Evolutionary conservation across 2,329 filamentous ascomycete genomes (phyloP), one percentile per base, ranked within the genome.

Genomic region (Metarhizium humberi): DNA sequence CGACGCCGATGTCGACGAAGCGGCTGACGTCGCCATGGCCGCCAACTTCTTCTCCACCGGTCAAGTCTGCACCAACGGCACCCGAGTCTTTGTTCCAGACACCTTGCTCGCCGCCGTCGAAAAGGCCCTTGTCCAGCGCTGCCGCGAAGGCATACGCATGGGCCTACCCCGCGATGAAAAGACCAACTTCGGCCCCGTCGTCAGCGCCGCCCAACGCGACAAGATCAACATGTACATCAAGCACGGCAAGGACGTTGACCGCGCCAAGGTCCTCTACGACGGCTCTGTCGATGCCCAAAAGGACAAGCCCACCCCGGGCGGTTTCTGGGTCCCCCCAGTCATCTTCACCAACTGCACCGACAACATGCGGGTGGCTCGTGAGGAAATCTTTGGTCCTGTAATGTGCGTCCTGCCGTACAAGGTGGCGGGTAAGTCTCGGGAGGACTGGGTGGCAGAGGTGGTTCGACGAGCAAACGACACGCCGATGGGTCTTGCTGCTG

Each of bases 61-160:
- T 34, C 91, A 96, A 71, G 90, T 95, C 52, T 96, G 91, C 78
- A 95, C 91, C 52, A 95, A 95, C 68, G 91, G 91, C 51, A 95
- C 91, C 1, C 80, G 91, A 11, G 90, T 95, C 38, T 95, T 95
- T 67, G 79, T 96, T 3, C 90, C 87, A 0, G 73, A 77, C 38
- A 67, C 72, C 42, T 78, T 90, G 69, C 84, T 91, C 66, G 56
- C 72, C 14, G 75, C 74, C 0, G 92, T 95, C 60, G 89, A 95
- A 68, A 75, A 78, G 62, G 73, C 75, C 0, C 73, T 95, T 1
- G 65, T 91, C 2, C 55, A 64, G 56, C 67, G 69, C 20, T 72
- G 69, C 54, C 68, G 69, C 29, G 79, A 86, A 58, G 90, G 90
- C 66, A 86, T 95, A 70, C 85, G 90, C 43, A 75, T 88, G 1